Evolutionary conservation across 1,139 yeast species (phyloP).

Genomic region (Hyphopichia burtonii): DNA sequence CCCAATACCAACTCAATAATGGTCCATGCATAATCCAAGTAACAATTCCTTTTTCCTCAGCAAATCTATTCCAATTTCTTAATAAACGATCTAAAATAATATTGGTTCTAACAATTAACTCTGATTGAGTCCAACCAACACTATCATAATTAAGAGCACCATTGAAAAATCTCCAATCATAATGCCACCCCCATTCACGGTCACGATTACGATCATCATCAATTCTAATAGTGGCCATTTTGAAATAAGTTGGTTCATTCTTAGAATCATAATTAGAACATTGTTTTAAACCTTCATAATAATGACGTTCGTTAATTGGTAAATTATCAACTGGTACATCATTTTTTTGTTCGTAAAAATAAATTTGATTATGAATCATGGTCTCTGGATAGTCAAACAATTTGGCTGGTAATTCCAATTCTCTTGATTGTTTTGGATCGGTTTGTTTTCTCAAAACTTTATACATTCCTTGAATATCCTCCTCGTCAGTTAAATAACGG

Average conservation of each 20-base stretch:
- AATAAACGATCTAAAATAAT: slow-evolving; percentile 26
- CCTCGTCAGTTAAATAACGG: slow-evolving; percentile 15
- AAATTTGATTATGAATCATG: slow-evolving; percentile 17
- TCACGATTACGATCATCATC: slow-evolving; percentile 23
- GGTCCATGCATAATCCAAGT: slow-evolving; percentile 32
- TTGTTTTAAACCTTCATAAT: slow-evolving; percentile 23
- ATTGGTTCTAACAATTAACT: slow-evolving; percentile 21
- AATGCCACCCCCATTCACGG: slow-evolving; percentile 38
- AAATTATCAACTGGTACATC: slow-evolving; percentile 8
- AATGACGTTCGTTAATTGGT: slow-evolving; percentile 20
- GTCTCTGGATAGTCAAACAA: slow-evolving; percentile 23
- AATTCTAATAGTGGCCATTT: slow-evolving; percentile 28
- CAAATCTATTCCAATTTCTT: slow-evolving; percentile 21
- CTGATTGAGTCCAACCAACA: slow-evolving; percentile 25
- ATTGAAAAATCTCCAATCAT: slow-evolving; percentile 41
- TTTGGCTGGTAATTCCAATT: slow-evolving; percentile 16
- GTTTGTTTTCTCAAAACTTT: slow-evolving; percentile 13
- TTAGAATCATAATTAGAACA: slow-evolving; percentile 16
- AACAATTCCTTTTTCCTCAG: slow-evolving; percentile 29
- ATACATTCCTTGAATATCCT: slow-evolving; percentile 25
- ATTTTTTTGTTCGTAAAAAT: slow-evolving; percentile 13
- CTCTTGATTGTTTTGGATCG: slow-evolving; percentile 15
- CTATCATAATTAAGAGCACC: slow-evolving; percentile 31
- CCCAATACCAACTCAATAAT: slow-evolving; percentile 37
- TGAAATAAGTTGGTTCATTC: slow-evolving; percentile 32